Evolutionary conservation across 805 yeast species (phyloP), one percentile per base, ranked within the genome.

Genomic region (Jamesozyma lodderae): DNA sequence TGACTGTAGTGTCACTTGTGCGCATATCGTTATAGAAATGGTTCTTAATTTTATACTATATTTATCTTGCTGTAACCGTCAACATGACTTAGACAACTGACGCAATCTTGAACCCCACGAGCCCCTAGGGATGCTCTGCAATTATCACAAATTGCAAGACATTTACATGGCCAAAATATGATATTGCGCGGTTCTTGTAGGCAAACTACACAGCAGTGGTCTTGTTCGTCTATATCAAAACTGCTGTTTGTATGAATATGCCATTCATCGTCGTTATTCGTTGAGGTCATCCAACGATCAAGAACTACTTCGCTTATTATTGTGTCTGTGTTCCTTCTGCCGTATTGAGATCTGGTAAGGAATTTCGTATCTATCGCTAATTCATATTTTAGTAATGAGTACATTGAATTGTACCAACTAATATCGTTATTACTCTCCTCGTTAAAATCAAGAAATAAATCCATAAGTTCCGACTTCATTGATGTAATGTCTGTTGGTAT

Each of bases 121-220:
- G 79, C 63, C 6, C 84, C 85, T 37, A 88, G 66, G 14, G 81
- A 73, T 9, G 78, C 64, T 14, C 96, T 69, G 53, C 96, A 88
- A 19, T 73, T 70, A 46, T 87, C 95, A 59, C 96, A 88, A 4
- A 88, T 67, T 0, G 95, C 87, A 40, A 88, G 74, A 58, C 96
- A 88, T 49, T 77, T 74, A 55, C 96, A 88, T 0, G 96, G 96
- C 96, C 96, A 88, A 3, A 90, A 65, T 7, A 88, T 77, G 30
- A 88, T 73, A 41, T 80, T 82, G 46, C 96, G 68, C 4, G 77
- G 72, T 41, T 80, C 75, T 4, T 70, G 68, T 48, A 81, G 90
- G 56, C 96, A 88, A 2, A 88, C 79, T 6, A 84, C 94, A 60
- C 96, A 87, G 5, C 66, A 64, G 5, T 74, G 46, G 17, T 66